Evolutionary conservation across 768 basidiomycete genomes (phyloP).

Genomic region (Terana coerulea): DNA sequence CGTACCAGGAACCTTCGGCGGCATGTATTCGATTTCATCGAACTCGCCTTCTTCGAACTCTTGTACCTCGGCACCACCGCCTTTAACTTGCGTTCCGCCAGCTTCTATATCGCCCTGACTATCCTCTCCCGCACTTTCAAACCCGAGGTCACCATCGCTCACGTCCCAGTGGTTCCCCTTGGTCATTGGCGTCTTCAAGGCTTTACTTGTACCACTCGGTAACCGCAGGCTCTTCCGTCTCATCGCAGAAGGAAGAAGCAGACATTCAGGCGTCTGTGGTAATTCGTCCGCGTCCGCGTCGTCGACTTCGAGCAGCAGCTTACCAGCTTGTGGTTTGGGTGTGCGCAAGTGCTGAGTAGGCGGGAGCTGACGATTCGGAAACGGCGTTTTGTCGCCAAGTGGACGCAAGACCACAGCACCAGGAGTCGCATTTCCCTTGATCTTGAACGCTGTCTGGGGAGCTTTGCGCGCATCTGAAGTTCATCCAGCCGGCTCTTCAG

Average conservation of each 20-base stretch:
- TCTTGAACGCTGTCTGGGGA: slow-evolving; percentile 10
- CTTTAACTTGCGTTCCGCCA: slow-evolving; percentile 12
- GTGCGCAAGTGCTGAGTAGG: slow-evolving; percentile 23
- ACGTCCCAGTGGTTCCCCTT: slow-evolving; percentile 75
- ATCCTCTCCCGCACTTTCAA: slow-evolving; percentile 24
- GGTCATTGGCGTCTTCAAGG: slow-evolving; percentile 65
- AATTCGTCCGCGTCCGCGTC: slow-evolving; percentile 12
- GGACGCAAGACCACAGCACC: slow-evolving; percentile 35
- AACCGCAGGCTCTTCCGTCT: slow-evolving; percentile 59
- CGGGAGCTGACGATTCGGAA: slow-evolving; percentile 52
- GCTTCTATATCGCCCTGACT: slow-evolving; percentile 20
- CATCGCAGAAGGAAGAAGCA: slow-evolving; percentile 58
- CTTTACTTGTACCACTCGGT: slow-evolving; percentile 44
- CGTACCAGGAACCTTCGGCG: slow-evolving; percentile 48
- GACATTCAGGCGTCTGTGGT: slow-evolving; percentile 28
- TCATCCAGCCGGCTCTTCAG: neutral
- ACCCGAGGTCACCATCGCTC: slow-evolving; percentile 47
- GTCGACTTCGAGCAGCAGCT: slow-evolving; percentile 30
- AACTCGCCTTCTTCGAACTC: slow-evolving; percentile 26
- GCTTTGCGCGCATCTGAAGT: slow-evolving; percentile 1
- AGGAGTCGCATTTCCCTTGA: slow-evolving; percentile 18
- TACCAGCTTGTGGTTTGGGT: slow-evolving; percentile 27
- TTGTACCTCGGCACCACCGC: slow-evolving; percentile 9
- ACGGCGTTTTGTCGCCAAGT: slow-evolving; percentile 73
- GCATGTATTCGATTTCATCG: slow-evolving; percentile 56